phyloP scores from a whole-genome alignment of 371 early-diverging fungal species.

The Rhizomucor pusillus region DNA sequence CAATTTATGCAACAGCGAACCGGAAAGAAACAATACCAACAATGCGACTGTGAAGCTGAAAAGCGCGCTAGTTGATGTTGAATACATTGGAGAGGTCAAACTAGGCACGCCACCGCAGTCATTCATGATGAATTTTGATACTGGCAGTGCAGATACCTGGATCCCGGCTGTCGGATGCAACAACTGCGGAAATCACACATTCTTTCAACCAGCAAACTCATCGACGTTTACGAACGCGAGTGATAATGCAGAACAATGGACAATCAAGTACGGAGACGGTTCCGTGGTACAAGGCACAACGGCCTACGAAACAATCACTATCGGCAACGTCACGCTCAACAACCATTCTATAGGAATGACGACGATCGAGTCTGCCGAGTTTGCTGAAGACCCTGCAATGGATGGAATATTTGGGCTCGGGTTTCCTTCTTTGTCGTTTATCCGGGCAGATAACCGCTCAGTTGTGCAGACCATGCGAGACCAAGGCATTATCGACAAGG shows the following conservation, averaged over 20 bases:
- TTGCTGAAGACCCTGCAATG: conserved; percentile 4
- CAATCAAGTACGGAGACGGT: conserved; percentile 50
- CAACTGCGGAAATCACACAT: conserved; percentile 19
- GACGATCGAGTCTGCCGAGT: conserved; percentile 10
- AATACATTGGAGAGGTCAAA: conserved; percentile 49
- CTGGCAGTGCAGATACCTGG: conserved; percentile 59
- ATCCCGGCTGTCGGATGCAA: conserved; percentile 35
- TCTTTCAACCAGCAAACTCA: conserved; percentile 21
- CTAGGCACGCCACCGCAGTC: conserved; percentile 57
- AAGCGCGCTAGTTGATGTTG: neutral
- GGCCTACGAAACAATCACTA: conserved; percentile 25
- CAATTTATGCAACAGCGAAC: too few relatives aligned
- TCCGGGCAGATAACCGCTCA: conserved; percentile 5
- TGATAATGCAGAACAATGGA: conserved; percentile 17
- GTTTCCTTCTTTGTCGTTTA: conserved; percentile 21
- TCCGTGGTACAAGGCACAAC: conserved; percentile 39
- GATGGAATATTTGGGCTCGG: conserved; percentile 40
- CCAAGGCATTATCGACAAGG: conserved; percentile 13
- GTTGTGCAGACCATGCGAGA: conserved; percentile 13
- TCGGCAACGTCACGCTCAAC: conserved; percentile 21
- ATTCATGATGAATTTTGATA: conserved; percentile 57
- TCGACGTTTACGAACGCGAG: conserved; percentile 12
- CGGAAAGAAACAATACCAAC: too few relatives aligned
- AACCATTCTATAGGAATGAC: conserved; percentile 30
- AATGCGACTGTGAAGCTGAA: too few relatives aligned